These are phyloP conservation scores for Gracilaria gracilis DNA, from an alignment of 23 red algal genomes.

Conservation along the genomic window DNA sequence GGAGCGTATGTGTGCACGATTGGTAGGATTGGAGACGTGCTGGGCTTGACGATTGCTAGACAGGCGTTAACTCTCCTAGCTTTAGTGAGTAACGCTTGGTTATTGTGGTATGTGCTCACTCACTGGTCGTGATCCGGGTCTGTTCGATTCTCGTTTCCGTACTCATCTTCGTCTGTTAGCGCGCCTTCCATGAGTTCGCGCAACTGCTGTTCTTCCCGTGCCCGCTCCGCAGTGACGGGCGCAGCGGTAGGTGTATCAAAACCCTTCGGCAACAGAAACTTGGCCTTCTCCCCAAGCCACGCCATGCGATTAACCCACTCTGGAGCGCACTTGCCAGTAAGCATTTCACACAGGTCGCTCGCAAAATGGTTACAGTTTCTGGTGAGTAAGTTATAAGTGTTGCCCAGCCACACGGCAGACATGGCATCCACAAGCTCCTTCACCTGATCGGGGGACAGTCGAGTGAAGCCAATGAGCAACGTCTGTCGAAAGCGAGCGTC, in stretches of 20 bases:
- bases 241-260: slow-evolving; percentile 73
- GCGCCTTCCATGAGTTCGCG: slow-evolving; percentile 24
- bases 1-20: background rate
- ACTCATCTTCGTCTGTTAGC: slow-evolving; percentile 30
- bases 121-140: slow-evolving; percentile 34
- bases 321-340: slow-evolving; percentile 66
- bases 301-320: slow-evolving; percentile 85
- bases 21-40: background rate
- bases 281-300: slow-evolving; percentile 60
- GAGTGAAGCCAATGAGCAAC: slow-evolving; percentile 58
- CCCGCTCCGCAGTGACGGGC: slow-evolving; percentile 64
- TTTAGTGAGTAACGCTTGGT: background rate
- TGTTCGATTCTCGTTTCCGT: background rate
- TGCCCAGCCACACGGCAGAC: slow-evolving; percentile 51
- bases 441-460: slow-evolving; percentile 27
- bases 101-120: background rate
- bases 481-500: slow-evolving; percentile 78
- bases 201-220: slow-evolving; percentile 20
- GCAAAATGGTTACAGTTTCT: slow-evolving; percentile 89
- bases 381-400: slow-evolving; percentile 81
- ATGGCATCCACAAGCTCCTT: slow-evolving; percentile 66
- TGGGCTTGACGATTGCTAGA: too few species aligned
- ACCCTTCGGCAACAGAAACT: slow-evolving; percentile 79
- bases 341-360: slow-evolving; percentile 65
- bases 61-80: too few species aligned